Conservation (phyloP, 805 yeast genomes). For the Wickerhamiella slavikovae region DNA sequence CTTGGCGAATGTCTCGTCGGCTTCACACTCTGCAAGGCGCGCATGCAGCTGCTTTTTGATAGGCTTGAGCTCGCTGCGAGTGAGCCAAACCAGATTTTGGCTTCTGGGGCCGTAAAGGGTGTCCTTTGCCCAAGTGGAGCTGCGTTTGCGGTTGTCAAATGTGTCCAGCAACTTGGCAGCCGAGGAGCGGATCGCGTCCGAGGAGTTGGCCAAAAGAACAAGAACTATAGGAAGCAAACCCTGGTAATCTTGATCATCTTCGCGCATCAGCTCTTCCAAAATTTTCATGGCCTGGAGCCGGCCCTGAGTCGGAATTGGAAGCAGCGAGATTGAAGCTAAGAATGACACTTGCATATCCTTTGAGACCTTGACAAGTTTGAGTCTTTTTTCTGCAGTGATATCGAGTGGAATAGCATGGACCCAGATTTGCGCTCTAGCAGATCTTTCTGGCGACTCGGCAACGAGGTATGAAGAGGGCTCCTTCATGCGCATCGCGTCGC, state of each 20-base stretch:
- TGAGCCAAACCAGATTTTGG: conserved; percentile 27
- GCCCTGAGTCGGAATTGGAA: conserved; percentile 18
- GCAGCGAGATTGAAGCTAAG: conserved; percentile 17
- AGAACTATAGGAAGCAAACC: conserved; percentile 16
- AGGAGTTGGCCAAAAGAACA: conserved; percentile 16
- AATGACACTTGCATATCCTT: conserved; percentile 16
- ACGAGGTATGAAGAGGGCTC: conserved; percentile 5
- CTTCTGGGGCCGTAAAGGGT: conserved; percentile 31
- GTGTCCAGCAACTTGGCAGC: conserved; percentile 12
- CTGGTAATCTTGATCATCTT: conserved; percentile 16
- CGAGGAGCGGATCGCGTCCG: conserved; percentile 15
- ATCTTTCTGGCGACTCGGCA: conserved; percentile 1
- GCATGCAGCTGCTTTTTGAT: conserved; percentile 23
- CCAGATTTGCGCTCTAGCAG: conserved; percentile 10
- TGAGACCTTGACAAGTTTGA: conserved; percentile 7
- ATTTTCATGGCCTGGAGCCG: conserved; percentile 16
- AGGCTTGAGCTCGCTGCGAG: conserved; percentile 40
- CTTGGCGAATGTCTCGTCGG: conserved; percentile 27
- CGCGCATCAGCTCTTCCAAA: conserved; percentile 7
- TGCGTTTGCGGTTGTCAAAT: conserved; percentile 1
- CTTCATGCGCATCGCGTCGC: conserved; percentile 3
- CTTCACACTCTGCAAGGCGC: conserved; percentile 22
- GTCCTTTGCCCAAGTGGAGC: conserved; percentile 16
- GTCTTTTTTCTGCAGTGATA: conserved; percentile 5
- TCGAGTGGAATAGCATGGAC: conserved; percentile 6